Evolutionary conservation across 495 filamentous ascomycete species (phyloP), one percentile per base, ranked within the genome.

Genomic region (Podospora sp.): DNA sequence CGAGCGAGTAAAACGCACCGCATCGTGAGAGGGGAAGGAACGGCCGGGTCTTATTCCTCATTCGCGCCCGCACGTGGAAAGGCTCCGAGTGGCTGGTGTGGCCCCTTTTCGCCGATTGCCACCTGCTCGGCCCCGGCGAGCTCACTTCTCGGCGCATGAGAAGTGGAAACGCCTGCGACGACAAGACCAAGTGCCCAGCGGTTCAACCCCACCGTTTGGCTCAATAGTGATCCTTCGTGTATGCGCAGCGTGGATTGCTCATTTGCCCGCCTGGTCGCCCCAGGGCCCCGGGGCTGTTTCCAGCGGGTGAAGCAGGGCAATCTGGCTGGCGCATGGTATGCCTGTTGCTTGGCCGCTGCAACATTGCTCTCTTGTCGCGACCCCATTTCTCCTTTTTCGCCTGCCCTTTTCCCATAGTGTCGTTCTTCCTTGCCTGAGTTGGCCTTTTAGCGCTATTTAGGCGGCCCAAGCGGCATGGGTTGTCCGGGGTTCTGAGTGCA

Each of bases 211-310:
- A n/a, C n/a, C 22, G 52, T 22, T n/a, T 55, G n/a, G 52, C 7
- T 1, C 52, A 55, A 55, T 55, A 55, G 2, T 55, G 52, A 55
- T 55, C 20, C 52, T 55, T 20, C 16, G 52, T 55, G 52, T 55
- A 52, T 52, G 49, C 49, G 9, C 52, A 6, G 52, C 52, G 52
- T 55, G 6, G 24, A 22, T 55, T 55, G 52, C 52, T 55, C 20
- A 55, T 55, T 55, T 55, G 12, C 52, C 24, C 7, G 52, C 52
- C 52, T 55, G 2, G 52, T 2, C 52, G 14, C 16, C 16, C 40
- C 16, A 46, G 40, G 40, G 40, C 11, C 14, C 2, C 9, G 11
- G 40, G 9, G 40, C 40, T 46, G 4, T 2, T 2, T 2, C 40
- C 9, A 46, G 40, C 40, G 40, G 16, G 40, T 14, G 11, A 46